Percentiles rank a stretch among this genome's conserved stretches.
Evolutionary conservation across 164 flowering plant species (phyloP).

Genomic region (Annona squamosa): DNA sequence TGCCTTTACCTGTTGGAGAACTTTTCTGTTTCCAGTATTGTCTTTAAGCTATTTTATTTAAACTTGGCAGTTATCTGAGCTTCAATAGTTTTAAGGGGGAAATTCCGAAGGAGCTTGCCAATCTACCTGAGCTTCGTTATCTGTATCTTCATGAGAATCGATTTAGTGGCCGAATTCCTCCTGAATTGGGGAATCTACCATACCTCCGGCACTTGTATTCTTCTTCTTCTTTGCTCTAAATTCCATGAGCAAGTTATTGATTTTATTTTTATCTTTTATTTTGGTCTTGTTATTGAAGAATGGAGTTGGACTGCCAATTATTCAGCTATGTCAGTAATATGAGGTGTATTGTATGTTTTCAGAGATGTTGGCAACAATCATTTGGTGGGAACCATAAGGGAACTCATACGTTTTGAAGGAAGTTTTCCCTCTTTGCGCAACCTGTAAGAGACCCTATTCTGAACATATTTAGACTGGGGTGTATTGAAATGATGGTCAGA

Average conservation of each 20-base stretch:
- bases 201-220: conserved; percentile 73
- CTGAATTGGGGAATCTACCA: conserved; percentile 78
- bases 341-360: conserved; percentile 2
- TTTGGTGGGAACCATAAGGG: conserved; percentile 90
- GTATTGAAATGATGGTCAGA: no score
- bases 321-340: neutral
- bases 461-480: no score
- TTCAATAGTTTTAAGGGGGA: conserved; percentile 94
- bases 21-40: neutral
- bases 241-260: neutral
- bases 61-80: conserved; percentile 67
- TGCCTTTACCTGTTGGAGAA: neutral
- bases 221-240: conserved; percentile 2
- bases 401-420: conserved; percentile 78
- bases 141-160: conserved; percentile 91
- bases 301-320: neutral
- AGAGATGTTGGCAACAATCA: conserved; percentile 97
- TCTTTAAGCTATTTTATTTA: neutral
- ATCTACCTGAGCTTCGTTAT: conserved; percentile 83
- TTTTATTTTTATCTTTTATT: neutral
- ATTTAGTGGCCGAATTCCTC: conserved; percentile 73
- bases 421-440: conserved; percentile 90
- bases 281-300: neutral
- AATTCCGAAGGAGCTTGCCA: conserved; percentile 93
- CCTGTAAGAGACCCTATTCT: conserved; percentile 45